phyloP scores from a whole-genome alignment of 768 basidiomycete genomes.

The Macrolepiota fuliginosa region DNA sequence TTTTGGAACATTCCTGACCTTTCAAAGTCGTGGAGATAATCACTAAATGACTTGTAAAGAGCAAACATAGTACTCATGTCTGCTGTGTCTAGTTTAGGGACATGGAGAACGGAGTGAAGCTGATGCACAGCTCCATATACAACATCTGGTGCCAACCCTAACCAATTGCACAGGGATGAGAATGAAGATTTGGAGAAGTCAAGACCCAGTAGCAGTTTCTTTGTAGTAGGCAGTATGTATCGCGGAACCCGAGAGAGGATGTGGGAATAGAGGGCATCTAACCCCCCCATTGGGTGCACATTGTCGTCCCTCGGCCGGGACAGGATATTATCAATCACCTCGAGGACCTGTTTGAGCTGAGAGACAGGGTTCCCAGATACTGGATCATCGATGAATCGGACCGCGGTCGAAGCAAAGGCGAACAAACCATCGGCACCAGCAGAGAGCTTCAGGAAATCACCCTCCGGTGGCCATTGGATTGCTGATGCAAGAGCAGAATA shows the following conservation, averaged over 20 bases:
- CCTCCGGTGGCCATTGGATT: background rate
- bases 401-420: background rate
- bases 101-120: background rate
- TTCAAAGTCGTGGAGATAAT: too few species aligned
- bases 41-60: background rate
- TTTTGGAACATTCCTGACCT: background rate
- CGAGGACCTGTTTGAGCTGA: too few species aligned
- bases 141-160: background rate
- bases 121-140: background rate
- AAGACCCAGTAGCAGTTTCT: background rate
- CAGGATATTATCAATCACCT: too few species aligned
- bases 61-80: background rate
- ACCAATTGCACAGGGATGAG: background rate
- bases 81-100: background rate
- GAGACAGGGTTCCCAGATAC: background rate
- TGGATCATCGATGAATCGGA: background rate
- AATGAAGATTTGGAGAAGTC: background rate
- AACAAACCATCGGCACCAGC: background rate
- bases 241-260: too few species aligned
- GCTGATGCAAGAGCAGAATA: background rate
- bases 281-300: background rate
- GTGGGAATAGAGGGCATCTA: too few species aligned
- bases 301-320: background rate
- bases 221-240: background rate
- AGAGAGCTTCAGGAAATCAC: background rate